phyloP scores from a whole-genome alignment of 352 stramenopile species.

The Phytophthora europaea region DNA sequence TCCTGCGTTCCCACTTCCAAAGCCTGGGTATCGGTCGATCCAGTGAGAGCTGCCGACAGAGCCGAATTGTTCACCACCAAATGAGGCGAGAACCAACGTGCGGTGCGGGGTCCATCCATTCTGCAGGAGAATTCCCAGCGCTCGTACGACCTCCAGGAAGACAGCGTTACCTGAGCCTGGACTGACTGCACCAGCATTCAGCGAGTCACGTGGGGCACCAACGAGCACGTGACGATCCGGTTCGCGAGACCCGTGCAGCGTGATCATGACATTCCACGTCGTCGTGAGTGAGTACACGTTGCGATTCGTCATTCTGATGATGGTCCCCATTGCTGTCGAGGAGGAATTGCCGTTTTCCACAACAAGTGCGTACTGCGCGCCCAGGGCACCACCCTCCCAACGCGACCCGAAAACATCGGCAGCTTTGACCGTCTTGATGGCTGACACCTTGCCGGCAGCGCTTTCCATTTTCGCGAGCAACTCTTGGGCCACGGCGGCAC shows the following conservation, averaged over 20 bases:
- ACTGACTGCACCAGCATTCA: conserved; percentile 70
- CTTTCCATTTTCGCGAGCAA: conserved; percentile 48
- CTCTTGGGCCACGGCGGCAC: conserved; percentile 59
- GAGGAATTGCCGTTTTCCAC: conserved; percentile 37
- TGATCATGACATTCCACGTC: conserved; percentile 86
- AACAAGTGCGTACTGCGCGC: conserved; percentile 39
- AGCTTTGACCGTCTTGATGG: conserved; percentile 37
- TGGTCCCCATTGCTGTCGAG: conserved; percentile 28
- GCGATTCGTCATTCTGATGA: conserved; percentile 60
- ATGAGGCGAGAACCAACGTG: conserved; percentile 80
- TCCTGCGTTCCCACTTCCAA: conserved; percentile 56
- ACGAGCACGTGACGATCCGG: conserved; percentile 85
- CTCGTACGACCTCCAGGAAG: conserved; percentile 77
- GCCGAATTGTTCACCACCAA: conserved; percentile 84
- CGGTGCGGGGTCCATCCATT: conserved; percentile 84
- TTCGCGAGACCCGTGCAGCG: conserved; percentile 72
- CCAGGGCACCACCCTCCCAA: conserved; percentile 47
- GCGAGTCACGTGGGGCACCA: conserved; percentile 69
- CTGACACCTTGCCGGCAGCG: conserved; percentile 14
- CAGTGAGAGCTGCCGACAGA: conserved; percentile 84
- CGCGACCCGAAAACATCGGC: conserved; percentile 52
- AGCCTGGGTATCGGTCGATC: conserved; percentile 79
- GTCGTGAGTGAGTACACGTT: conserved; percentile 83
- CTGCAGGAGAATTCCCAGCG: conserved; percentile 65
- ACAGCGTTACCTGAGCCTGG: conserved; percentile 83